Percentiles rank a stretch among this genome's conserved stretches.
Conservation (phyloP, 345 rosid species). For the Euphorbia lathyris region DNA sequence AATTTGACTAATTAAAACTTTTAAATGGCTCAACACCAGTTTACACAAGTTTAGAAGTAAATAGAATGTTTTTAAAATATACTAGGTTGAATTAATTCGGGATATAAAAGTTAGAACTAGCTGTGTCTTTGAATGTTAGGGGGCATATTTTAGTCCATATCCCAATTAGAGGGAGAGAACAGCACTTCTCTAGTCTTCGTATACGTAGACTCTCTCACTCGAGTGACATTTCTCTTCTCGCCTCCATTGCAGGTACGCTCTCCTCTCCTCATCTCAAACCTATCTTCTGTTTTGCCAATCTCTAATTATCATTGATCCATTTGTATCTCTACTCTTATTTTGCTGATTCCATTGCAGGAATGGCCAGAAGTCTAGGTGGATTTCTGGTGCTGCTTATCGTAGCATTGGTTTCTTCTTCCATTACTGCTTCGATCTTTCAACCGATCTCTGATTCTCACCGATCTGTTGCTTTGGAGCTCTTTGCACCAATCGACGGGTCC, state of each 20-base stretch:
- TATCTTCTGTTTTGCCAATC: neutral
- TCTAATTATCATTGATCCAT: neutral
- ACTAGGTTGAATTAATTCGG: no score
- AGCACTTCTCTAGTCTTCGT: neutral
- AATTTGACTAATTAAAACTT: no score
- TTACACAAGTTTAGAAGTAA: no score
- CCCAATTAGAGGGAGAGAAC: no score
- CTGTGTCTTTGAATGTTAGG: no score
- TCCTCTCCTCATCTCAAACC: neutral
- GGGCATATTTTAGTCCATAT: no score
- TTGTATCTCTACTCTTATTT: neutral
- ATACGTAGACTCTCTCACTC: neutral
- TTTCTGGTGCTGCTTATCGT: conserved; percentile 40
- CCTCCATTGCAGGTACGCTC: neutral
- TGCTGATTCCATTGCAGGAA: neutral
- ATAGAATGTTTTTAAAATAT: no score
- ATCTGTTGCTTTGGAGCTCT: conserved; percentile 84
- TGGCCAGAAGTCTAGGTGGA: conserved; percentile 34
- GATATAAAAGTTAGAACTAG: no score
- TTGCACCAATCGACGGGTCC: conserved; percentile 56
- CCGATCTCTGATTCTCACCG: conserved; percentile 90
- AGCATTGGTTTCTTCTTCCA: conserved; percentile 38
- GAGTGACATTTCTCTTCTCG: neutral
- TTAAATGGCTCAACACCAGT: no score
- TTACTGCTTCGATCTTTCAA: conserved; percentile 53